phyloP scores from a whole-genome alignment of 73 alveolate genomes.

The Stentor roeselii region DNA sequence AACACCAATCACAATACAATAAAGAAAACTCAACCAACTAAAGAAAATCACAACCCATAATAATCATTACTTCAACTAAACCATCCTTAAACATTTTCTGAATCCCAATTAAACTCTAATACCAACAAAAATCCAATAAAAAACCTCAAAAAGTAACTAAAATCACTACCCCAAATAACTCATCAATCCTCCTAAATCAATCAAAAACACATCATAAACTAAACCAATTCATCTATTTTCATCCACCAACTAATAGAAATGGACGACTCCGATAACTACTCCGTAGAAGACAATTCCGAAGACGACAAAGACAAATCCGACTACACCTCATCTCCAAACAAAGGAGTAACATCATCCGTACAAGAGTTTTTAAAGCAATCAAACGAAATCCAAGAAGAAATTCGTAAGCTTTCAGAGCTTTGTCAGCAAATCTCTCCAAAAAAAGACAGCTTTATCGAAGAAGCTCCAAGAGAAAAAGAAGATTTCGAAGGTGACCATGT shows the following conservation, averaged over 20 bases:
- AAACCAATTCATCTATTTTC: not conserved
- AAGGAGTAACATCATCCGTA: not conserved
- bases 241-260: not conserved
- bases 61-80: too few species aligned
- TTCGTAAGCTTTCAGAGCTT: conserved; percentile 13
- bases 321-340: not conserved
- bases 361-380: conserved; percentile 19
- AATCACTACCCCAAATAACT: too few species aligned
- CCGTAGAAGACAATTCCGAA: not conserved
- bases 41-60: too few species aligned
- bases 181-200: not conserved
- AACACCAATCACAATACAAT: too few species aligned
- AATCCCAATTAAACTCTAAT: too few species aligned
- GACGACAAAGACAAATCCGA: not conserved
- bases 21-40: too few species aligned
- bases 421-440: conserved; percentile 22
- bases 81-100: too few species aligned
- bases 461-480: not conserved
- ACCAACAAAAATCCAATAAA: too few species aligned
- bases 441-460: conserved; percentile 14
- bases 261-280: not conserved
- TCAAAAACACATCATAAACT: too few species aligned
- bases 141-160: too few species aligned
- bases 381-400: conserved; percentile 24
- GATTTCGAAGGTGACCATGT: not conserved